Conservation (phyloP, 768 basidiomycete genomes). For the Gloeostereum incarnatum region DNA sequence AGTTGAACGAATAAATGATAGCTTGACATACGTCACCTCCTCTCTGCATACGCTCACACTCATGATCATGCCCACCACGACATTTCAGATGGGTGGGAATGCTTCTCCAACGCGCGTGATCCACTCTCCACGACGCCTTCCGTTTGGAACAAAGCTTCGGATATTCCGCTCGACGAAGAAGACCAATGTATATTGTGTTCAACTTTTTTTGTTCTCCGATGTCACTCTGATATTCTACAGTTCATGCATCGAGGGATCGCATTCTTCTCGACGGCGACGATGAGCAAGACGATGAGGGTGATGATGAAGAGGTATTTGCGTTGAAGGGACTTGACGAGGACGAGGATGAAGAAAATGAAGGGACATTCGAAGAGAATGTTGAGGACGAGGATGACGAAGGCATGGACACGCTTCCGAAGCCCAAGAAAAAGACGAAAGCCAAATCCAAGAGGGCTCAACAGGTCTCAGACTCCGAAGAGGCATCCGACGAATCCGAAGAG, state of each 20-base stretch:
- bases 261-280: conserved; percentile 66
- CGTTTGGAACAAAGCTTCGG: conserved; percentile 61
- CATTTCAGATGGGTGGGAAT: too few species aligned
- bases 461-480: conserved; percentile 26
- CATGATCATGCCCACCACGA: too few species aligned
- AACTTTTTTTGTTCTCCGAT: conserved; percentile 2
- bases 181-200: conserved; percentile 60
- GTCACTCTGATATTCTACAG: conserved; percentile 23
- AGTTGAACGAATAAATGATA: too few species aligned
- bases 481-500: conserved; percentile 26
- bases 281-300: conserved; percentile 38
- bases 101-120: too few species aligned
- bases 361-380: conserved; percentile 26
- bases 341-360: conserved; percentile 33
- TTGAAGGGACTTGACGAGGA: conserved; percentile 49
- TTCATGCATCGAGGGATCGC: conserved; percentile 66
- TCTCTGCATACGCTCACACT: too few species aligned
- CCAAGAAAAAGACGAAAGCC: conserved; percentile 17
- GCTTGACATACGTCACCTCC: too few species aligned
- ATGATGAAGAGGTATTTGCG: conserved; percentile 79
- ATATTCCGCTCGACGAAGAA: conserved; percentile 71
- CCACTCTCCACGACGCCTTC: too few species aligned
- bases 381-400: conserved; percentile 19
- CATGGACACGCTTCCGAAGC: conserved; percentile 15
- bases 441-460: conserved; percentile 15